Conservation (phyloP, 805 yeast species). For the Yamadazyma laniorum region DNA sequence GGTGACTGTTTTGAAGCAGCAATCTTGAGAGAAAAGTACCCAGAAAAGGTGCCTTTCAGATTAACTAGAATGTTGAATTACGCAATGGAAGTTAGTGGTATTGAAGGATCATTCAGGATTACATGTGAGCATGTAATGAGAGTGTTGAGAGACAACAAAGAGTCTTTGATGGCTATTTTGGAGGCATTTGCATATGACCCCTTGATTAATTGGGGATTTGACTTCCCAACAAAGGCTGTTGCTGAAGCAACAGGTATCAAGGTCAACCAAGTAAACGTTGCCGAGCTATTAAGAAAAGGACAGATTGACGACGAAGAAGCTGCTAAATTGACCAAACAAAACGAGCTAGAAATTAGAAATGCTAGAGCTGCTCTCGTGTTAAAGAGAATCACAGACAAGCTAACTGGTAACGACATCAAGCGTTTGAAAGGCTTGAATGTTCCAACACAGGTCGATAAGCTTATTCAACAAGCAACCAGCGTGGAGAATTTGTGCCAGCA, state of each 20-base stretch:
- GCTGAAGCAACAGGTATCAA: conserved; percentile 71
- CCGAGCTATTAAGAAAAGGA: conserved; percentile 67
- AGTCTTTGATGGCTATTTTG: conserved; percentile 94
- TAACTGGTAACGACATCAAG: conserved; percentile 90
- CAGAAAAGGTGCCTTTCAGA: conserved; percentile 97
- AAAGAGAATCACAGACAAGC: conserved; percentile 85
- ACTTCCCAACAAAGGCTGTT: conserved; percentile 77
- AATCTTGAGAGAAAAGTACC: conserved; percentile 90
- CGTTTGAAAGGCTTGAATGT: conserved; percentile 69
- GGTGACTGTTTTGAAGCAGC: conserved; percentile 99
- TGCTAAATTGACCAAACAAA: conserved; percentile 63
- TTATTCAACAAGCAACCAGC: conserved; percentile 94
- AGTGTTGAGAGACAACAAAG: conserved; percentile 88
- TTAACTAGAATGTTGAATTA: conserved; percentile 94
- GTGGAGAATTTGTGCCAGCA: conserved; percentile 96
- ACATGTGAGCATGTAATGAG: conserved; percentile 98
- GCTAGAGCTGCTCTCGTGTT: conserved; percentile 90
- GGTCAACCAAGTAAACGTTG: conserved; percentile 65
- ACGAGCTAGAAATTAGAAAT: conserved; percentile 70
- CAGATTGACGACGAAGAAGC: conserved; percentile 79
- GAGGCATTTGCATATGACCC: conserved; percentile 99
- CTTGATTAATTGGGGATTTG: conserved; percentile 97
- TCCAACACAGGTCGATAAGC: conserved; percentile 86
- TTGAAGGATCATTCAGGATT: conserved; percentile 94
- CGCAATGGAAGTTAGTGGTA: conserved; percentile 99